Evolutionary conservation across 2,329 filamentous ascomycete species (phyloP).

Genomic region (Hirsutella rhossiliensis): DNA sequence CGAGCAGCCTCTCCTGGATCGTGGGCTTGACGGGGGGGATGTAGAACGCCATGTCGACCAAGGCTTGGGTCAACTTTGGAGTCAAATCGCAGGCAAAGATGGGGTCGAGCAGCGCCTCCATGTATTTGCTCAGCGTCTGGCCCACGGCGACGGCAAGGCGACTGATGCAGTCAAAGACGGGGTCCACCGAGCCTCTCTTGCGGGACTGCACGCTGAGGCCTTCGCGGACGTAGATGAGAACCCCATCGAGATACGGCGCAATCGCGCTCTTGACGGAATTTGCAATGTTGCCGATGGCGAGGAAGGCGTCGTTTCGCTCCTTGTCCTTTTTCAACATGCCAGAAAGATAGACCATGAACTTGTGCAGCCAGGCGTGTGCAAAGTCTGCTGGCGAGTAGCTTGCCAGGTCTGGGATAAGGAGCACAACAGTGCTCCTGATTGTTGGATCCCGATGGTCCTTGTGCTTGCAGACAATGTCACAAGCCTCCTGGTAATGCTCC

Average conservation of each 20-base stretch:
- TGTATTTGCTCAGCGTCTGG: constrained; percentile 95
- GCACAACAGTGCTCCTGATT: constrained; percentile 80
- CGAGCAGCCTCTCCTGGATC: constrained; percentile 86
- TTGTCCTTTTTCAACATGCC: constrained; percentile 90
- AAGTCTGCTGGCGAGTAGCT: constrained; percentile 90
- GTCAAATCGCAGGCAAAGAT: constrained; percentile 96
- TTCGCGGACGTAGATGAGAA: constrained; percentile 86
- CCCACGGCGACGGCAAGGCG: constrained; percentile 91
- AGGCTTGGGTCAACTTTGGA: constrained; percentile 82
- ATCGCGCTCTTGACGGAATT: constrained; percentile 94
- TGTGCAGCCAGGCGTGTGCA: constrained; percentile 74
- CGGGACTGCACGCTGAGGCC: constrained; percentile 71
- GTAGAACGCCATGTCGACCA: constrained; percentile 98
- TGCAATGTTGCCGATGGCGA: constrained; percentile 91
- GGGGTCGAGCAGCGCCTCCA: constrained; percentile 87
- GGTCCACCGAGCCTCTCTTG: constrained; percentile 52
- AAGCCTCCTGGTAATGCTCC: constrained; percentile 80
- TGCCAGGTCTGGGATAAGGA: constrained; percentile 84
- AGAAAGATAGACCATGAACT: constrained; percentile 94
- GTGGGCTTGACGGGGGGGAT: constrained; percentile 87
- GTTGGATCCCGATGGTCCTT: constrained; percentile 86
- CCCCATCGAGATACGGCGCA: constrained; percentile 86
- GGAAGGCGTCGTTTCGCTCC: constrained; percentile 85
- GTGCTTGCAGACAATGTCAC: constrained; percentile 83
- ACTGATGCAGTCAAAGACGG: constrained; percentile 96